Base-by-base conservation (phyloP, 169 alveolate genomes). In the Cryptosporidium viatorum region DNA sequence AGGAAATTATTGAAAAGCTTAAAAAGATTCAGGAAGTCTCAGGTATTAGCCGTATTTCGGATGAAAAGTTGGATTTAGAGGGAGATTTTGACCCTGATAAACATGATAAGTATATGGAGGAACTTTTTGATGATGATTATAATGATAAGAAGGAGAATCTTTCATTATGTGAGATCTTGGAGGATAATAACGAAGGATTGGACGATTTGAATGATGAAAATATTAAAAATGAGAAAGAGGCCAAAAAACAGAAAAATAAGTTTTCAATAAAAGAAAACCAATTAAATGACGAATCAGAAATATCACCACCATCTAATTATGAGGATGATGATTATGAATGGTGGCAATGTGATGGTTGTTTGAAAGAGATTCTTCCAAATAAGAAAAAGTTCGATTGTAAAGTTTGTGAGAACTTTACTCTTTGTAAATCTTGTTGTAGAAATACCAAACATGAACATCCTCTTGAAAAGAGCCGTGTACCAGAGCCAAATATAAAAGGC, bases 261-360 rank as follows among this genome's bases (percentile, higher is more conserved):
- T 69, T 23, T 71, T 85, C 80, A 73, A 41, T 29, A 43, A 86
- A 45, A 8, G 70, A 39, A 85, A 86, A 73, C 91, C 87, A 84
- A 31, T 31, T 68, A 41, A 14, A 48, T 48, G 55, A 48, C 1
- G 55, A 14, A 48, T 48, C 55, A 48, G 55, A 48, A 14, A 14
- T 16, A 12, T 1, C 0, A 3, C 55, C 55, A 48, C 12, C 55
- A 7, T 7, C 23, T 48, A 7, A 14, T 41, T 0, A 41, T 29
- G 50, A 14, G 0, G 68, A 74, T 16, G 94, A 70, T 12, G 94
- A 58, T 14, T 86, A 71, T 52, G 92, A 93, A 67, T 95, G 97
- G 97, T 95, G 93, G 95, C 93, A 92, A 67, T 94, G 97, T 85
- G 97, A 95, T 85, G 92, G 92, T 7, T 96, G 98, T 86, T 92